phyloP scores from a whole-genome alignment of 805 yeast genomes.

The Lipomyces starkeyi region DNA sequence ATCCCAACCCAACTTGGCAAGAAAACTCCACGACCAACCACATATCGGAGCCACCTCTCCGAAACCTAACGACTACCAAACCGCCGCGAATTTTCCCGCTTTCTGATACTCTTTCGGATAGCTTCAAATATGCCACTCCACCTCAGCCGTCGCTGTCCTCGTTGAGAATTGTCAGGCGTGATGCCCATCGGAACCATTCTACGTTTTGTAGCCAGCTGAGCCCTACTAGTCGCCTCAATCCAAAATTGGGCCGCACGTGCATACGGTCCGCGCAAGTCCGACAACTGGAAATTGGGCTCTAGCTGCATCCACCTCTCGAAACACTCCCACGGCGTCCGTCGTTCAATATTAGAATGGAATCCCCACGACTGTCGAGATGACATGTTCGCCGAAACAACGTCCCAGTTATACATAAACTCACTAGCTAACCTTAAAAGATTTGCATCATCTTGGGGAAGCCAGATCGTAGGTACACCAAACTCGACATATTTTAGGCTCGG shows the following conservation, averaged over 20 bases:
- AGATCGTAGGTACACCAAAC: slow-evolving; percentile 86
- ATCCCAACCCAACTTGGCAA: neutral
- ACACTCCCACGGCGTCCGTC: slow-evolving; percentile 99
- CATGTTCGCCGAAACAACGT: slow-evolving; percentile 80
- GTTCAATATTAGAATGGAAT: slow-evolving; percentile 74
- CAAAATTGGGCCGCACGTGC: slow-evolving; percentile 86
- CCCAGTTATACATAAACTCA: slow-evolving; percentile 92
- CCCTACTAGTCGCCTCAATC: slow-evolving; percentile 89
- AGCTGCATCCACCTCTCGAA: slow-evolving; percentile 94
- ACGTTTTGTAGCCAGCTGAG: slow-evolving; percentile 85
- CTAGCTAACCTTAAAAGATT: slow-evolving; percentile 78
- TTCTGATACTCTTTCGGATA: slow-evolving; percentile 84
- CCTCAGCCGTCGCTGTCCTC: slow-evolving; percentile 88
- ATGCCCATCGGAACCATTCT: slow-evolving; percentile 92
- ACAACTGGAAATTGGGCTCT: slow-evolving; percentile 82
- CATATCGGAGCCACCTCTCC: neutral
- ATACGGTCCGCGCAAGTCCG: slow-evolving; percentile 80
- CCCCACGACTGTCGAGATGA: slow-evolving; percentile 68
- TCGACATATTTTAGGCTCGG: slow-evolving; percentile 83
- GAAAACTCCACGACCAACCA: too few species aligned
- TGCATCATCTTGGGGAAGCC: slow-evolving; percentile 95
- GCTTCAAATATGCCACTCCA: slow-evolving; percentile 99
- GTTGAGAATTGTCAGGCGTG: slow-evolving; percentile 81
- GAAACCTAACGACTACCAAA: slow-evolving; percentile 6
- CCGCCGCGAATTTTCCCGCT: slow-evolving; percentile 61